Evolutionary conservation across 2,329 filamentous ascomycete genomes (phyloP), one percentile per base, ranked within the genome.

Genomic region (Paecilomyces sp.): DNA sequence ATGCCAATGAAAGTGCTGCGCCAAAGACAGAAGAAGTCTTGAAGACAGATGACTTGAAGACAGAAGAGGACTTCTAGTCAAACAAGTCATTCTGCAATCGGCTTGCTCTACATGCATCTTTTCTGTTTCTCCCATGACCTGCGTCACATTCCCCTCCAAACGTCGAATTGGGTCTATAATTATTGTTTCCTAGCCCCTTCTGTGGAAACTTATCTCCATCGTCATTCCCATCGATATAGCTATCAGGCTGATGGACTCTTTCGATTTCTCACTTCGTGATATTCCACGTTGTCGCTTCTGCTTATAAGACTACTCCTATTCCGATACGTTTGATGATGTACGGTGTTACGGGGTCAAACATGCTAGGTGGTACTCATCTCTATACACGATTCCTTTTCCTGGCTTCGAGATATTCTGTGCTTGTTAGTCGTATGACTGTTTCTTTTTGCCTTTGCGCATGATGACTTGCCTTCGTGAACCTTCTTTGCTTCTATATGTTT

Each of bases 21-120:
- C 31, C 34, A 12, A 47, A 47, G 18, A 24, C 57, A n/a, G 59
- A 31, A 25, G 62, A 61, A 54, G 61, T 31, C 18, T 62, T 61
- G 22, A 22, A 22, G 22, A 22, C 22, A 22, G 22, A 22, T 22
- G 22, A 2, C 22, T 22, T 22, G 22, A 47, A 47, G 18, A 24
- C 57, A n/a, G 59, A 31, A 25, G 62, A 61, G 54, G 61, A 36
- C 18, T 62, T 61, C 30, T 63, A 56, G 61, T 18, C 34, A 12
- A 24, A 9, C 13, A 4, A 18, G 41, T 47, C 41, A 18, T 47
- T 47, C 9, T 22, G 41, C 9, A 11, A 54, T 54, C 13, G 18
- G 31, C 18, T 22, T 55, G 54, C 11, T 55, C 4, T 15, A 31
- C 18, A 11, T 34, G 30, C 24, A 22, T 30, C 11, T 55, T 24